Evolutionary conservation across 2,329 filamentous ascomycete genomes (phyloP).

Genomic region (Orbilia ellipsospora): DNA sequence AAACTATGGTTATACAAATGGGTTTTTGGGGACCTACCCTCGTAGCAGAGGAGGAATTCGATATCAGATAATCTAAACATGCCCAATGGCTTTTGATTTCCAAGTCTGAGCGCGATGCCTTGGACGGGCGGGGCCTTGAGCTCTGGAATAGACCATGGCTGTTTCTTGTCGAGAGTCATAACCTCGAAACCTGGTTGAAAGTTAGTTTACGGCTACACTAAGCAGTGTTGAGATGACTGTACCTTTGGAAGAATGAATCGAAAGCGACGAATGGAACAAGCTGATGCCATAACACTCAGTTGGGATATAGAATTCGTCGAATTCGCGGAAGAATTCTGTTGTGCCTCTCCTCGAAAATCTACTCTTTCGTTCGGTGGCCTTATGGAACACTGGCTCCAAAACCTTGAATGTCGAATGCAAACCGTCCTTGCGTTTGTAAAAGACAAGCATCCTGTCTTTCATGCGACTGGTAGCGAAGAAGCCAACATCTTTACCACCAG

Average conservation of each 20-base stretch:
- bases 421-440: slow-evolving; percentile 96
- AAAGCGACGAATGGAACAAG: slow-evolving; percentile 92
- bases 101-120: slow-evolving; percentile 83
- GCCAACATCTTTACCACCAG: slow-evolving; percentile 86
- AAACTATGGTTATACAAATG: neutral
- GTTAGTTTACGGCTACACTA: slow-evolving; percentile 8
- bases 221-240: neutral
- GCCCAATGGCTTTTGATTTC: slow-evolving; percentile 83
- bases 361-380: slow-evolving; percentile 83
- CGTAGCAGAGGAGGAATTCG: slow-evolving; percentile 92
- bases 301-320: slow-evolving; percentile 98
- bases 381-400: slow-evolving; percentile 93
- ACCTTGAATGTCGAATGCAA: slow-evolving; percentile 96
- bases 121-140: slow-evolving; percentile 75
- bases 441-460: slow-evolving; percentile 94
- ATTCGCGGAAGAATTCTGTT: slow-evolving; percentile 97
- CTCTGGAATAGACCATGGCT: slow-evolving; percentile 92
- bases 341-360: slow-evolving; percentile 75
- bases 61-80: slow-evolving; percentile 96
- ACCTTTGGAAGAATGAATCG: slow-evolving; percentile 88
- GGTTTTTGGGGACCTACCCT: slow-evolving; percentile 62
- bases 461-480: slow-evolving; percentile 97
- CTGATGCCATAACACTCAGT: slow-evolving; percentile 95
- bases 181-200: slow-evolving; percentile 75
- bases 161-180: slow-evolving; percentile 95